Evolutionary conservation across 768 basidiomycete genomes (phyloP), one percentile per base, ranked within the genome.

Genomic region (Phlegmacium glaucopus): DNA sequence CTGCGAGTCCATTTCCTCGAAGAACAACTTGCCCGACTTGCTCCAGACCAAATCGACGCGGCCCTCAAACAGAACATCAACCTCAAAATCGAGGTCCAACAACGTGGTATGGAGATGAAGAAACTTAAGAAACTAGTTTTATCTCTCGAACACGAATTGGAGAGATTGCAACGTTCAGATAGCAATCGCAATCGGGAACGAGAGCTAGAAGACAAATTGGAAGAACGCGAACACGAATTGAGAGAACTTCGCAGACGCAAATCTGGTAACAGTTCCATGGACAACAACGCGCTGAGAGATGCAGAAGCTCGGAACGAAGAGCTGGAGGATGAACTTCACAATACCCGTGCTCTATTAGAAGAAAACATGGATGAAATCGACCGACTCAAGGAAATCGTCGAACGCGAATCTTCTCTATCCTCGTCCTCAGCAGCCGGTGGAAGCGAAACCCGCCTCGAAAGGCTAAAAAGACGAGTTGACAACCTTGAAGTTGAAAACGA

Each of bases 1-100:
- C 79, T 98, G 43, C 90, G 93, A 49, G 90, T 97, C 3, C 93
- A 96, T 61, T 95, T 96, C 63, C 79, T 96, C 36, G 91, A 97
- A 66, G 93, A 98, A 59, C 85, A 90, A 38, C 78, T 99, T 12
- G 87, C 87, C 2, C 83, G 90, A 57, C 82, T 94, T 40, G 88
- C 90, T 0, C 92, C 93, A 0, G 93, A 95, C 63, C 88, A 96
- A 60, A 88, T 94, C 63, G 89, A 96, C 59, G 87, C 88, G 4
- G 89, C 87, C 4, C 78, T 92, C 48, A 91, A 94, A 57, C 91
- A 95, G 67, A 95, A 95, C 58, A 90, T 93, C 60, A 86, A 85
- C 53, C 83, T 95, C 60, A 95, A 95, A 68, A 86, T 94, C 56
- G 90, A 94, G 63, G 89, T 93, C 1, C 88, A 92, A 56, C 85